Percentiles rank a stretch among this genome's conserved stretches.
Evolutionary conservation across 495 filamentous ascomycete genomes (phyloP).

Genomic region (Neurospora terricola): DNA sequence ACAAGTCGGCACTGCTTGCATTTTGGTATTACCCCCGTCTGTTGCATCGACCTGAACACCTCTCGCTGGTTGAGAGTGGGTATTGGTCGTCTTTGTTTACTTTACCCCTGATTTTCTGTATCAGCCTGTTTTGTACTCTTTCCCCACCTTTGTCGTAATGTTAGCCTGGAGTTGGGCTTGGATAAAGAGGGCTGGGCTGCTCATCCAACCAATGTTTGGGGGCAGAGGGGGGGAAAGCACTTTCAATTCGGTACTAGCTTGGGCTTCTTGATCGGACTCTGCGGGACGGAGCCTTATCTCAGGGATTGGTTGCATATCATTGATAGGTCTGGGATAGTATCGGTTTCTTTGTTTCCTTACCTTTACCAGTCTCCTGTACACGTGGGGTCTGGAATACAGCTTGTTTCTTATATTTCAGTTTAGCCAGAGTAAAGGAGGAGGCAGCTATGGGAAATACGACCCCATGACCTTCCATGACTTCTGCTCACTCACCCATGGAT

Average conservation of each 20-base stretch:
- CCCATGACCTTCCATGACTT: not conserved
- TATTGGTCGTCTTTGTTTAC: not conserved
- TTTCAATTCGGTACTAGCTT: not conserved
- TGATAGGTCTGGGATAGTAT: too few species aligned
- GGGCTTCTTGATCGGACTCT: not conserved
- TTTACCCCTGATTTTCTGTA: not conserved
- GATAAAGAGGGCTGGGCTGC: not conserved
- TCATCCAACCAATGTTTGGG: not conserved
- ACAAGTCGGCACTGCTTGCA: not conserved
- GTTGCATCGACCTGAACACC: not conserved
- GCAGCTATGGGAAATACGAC: not conserved
- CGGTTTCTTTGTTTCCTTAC: not conserved
- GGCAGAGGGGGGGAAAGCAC: not conserved
- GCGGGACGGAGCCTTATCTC: not conserved
- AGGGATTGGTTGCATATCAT: not conserved
- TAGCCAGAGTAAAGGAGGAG: not conserved
- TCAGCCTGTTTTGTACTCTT: not conserved
- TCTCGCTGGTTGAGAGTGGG: not conserved
- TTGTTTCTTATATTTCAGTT: not conserved
- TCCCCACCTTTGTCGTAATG: not conserved
- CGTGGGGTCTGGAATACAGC: not conserved
- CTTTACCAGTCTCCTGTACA: not conserved
- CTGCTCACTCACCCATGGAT: not conserved
- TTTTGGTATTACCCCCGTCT: slow-evolving; percentile 1
- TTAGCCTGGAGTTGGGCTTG: not conserved